Evolutionary conservation across 805 yeast genomes (phyloP), one percentile per base, ranked within the genome.

Genomic region (Candida ponderosae): DNA sequence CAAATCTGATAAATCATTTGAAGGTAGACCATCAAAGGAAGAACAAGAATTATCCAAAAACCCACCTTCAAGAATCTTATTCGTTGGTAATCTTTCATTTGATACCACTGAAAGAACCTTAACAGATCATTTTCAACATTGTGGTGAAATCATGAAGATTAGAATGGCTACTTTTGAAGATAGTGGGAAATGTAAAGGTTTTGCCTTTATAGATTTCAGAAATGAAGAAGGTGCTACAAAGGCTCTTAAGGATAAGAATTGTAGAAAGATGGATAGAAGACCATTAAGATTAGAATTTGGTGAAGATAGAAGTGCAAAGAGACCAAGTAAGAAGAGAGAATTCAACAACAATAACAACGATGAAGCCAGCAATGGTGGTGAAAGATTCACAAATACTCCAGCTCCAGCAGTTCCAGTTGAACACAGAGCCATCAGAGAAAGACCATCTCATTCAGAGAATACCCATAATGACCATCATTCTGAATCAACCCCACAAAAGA

Each of bases 161-260:
- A 75, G 98, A 59, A 90, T 89, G 94, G 97, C 97, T 4, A 89
- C 98, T n/a, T 90, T 90, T 61, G 88, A 93, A 62, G 98, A 90
- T 56, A 66, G 83, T 35, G 97, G 97, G 1, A 90, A 89, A 56
- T 90, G 97, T 67, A 93, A 93, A 60, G 97, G 97, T 2, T 90
- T 90, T 65, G 88, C 96, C 1, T 90, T 93, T 53, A 65, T 90
- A 27, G 97, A 90, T 59, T 90, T 89, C 63, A 74, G 67, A 44
- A 80, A 79, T 45, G 85, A 81, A 44, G 77, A 74, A 29, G 89
- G 93, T 8, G 89, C 96, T 23, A 83, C 93, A 1, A 68, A 68
- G 28, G 97, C 97, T 1, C 65, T 93, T 43, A 76, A 73, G 47
- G 90, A 86, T 45, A 80, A 76, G 57, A 50, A 71, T 26, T 77